These are phyloP conservation scores for Mikania micrantha DNA, from an alignment of 129 eudicot species.

Conservation along the genomic window DNA sequence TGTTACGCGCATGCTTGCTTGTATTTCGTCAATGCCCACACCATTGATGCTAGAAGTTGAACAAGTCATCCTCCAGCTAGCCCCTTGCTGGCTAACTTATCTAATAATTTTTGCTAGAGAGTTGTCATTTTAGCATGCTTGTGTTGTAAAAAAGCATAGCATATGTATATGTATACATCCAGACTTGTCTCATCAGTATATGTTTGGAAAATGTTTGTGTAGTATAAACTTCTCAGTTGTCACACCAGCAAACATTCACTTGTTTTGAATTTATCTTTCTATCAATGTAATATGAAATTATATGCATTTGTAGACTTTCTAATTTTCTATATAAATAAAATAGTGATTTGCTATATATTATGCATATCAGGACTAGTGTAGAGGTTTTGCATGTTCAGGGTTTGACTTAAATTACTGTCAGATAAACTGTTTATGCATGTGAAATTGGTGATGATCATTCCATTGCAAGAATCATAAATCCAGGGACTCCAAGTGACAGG, in stretches of 20 bases:
- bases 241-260: background rate
- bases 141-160: background rate
- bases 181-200: background rate
- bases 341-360: background rate
- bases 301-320: background rate
- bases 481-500: background rate
- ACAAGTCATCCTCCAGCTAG: conserved; percentile 30
- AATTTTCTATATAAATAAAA: background rate
- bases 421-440: background rate
- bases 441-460: conserved; percentile 3
- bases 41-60: conserved; percentile 21
- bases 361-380: background rate
- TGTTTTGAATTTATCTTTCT: background rate
- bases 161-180: background rate
- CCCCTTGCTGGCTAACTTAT: conserved; percentile 24
- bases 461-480: background rate
- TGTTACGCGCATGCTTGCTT: conserved; percentile 32
- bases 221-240: background rate
- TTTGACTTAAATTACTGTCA: conserved; percentile 5
- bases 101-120: background rate
- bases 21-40: conserved; percentile 17
- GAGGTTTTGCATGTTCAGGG: background rate
- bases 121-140: background rate
- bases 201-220: background rate
- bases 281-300: background rate